Conservation (phyloP, 306 rosid species). For the Sesbania bispinosa region DNA sequence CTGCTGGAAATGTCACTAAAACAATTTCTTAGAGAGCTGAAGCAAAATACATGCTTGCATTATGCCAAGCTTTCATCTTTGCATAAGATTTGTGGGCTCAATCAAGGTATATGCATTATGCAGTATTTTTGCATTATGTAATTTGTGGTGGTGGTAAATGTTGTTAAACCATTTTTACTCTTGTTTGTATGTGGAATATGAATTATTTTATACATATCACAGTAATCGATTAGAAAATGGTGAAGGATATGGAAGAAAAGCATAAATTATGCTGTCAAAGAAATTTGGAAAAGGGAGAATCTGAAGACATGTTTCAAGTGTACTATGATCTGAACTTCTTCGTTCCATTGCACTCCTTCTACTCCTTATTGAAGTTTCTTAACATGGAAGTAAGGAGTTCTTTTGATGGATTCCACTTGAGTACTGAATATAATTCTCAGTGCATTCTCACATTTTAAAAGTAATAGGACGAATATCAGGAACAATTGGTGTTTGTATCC, state of each 20-base stretch:
- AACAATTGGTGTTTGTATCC: neutral
- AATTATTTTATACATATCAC: neutral
- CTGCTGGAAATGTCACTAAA: neutral
- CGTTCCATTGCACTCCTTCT: slow-evolving; percentile 7
- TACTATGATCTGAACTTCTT: neutral
- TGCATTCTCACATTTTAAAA: neutral
- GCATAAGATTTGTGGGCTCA: neutral
- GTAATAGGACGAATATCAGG: neutral
- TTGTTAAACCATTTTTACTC: neutral
- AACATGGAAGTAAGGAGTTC: neutral
- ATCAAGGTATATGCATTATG: neutral
- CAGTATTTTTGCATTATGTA: neutral
- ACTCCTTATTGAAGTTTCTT: neutral
- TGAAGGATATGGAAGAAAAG: slow-evolving; percentile 3
- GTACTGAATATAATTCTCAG: neutral
- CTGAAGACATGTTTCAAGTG: neutral
- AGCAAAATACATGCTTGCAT: neutral
- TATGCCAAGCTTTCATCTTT: neutral
- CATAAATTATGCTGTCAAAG: neutral
- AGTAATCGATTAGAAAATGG: neutral
- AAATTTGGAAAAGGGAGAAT: neutral
- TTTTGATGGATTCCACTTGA: neutral
- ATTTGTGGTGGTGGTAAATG: neutral
- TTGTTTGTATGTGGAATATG: neutral
- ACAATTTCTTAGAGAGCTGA: neutral